phyloP scores from a whole-genome alignment of 2,329 filamentous ascomycete species.

The Teratosphaeriaceae sp. region DNA sequence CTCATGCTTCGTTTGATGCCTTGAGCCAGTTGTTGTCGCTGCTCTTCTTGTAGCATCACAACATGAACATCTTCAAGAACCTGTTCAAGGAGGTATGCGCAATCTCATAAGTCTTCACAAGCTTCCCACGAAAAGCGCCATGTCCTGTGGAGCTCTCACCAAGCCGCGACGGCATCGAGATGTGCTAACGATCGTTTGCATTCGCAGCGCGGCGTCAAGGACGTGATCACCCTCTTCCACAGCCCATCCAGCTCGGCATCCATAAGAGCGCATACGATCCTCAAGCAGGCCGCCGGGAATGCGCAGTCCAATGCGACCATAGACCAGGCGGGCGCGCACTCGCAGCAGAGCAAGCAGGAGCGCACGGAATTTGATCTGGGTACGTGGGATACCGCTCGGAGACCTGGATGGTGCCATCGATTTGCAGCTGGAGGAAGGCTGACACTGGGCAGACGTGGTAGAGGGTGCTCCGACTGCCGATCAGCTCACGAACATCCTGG shows the following conservation, averaged over 20 bases:
- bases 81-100: conserved; percentile 41
- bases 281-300: conserved; percentile 72
- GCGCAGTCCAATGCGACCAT: conserved; percentile 61
- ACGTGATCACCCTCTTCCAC: conserved; percentile 96
- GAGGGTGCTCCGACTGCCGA: conserved; percentile 73
- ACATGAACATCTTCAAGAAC: conserved; percentile 40
- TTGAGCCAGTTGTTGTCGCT: background rate
- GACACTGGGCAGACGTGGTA: conserved; percentile 53
- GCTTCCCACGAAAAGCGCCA: background rate
- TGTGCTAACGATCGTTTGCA: background rate
- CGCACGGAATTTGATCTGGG: conserved; percentile 70
- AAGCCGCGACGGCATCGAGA: background rate
- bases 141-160: background rate
- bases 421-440: background rate
- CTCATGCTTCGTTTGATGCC: background rate
- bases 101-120: conserved; percentile 1
- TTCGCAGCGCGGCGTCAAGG: conserved; percentile 43
- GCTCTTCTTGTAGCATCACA: conserved; percentile 8
- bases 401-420: too few relatives aligned
- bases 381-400: conserved; percentile 14
- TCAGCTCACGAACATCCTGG: conserved; percentile 76
- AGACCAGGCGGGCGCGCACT: conserved; percentile 65
- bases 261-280: conserved; percentile 62
- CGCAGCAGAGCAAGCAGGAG: conserved; percentile 52
- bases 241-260: conserved; percentile 69